These are phyloP conservation scores for Maudiozyma serrabonitensis DNA, from an alignment of 805 yeast genomes.

Conservation along the genomic window DNA sequence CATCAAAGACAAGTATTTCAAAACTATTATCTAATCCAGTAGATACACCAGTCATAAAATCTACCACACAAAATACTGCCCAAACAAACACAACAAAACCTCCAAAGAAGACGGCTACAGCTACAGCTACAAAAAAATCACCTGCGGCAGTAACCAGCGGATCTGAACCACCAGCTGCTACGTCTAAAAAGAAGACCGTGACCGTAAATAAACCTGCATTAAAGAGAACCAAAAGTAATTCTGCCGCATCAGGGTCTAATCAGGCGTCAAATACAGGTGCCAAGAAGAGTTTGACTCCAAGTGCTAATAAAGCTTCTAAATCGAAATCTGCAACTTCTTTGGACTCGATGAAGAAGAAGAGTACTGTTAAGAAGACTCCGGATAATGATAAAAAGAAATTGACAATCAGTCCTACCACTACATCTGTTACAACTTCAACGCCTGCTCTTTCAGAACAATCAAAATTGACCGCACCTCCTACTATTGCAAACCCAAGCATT, in stretches of 20 bases:
- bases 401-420: too few relatives aligned
- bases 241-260: background rate
- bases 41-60: too few relatives aligned
- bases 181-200: background rate
- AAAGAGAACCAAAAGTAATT: slow-evolving; percentile 4
- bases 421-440: background rate
- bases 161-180: background rate
- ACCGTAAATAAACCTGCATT: slow-evolving; percentile 1
- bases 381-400: background rate
- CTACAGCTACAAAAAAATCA: background rate
- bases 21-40: too few relatives aligned
- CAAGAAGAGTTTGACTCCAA: background rate
- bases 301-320: slow-evolving; percentile 4
- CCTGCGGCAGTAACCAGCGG: background rate
- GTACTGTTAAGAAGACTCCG: background rate
- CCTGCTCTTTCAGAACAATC: slow-evolving; percentile 11
- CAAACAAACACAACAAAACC: too few relatives aligned
- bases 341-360: slow-evolving; percentile 2
- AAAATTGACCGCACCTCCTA: slow-evolving; percentile 16
- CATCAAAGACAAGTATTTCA: too few relatives aligned
- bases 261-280: background rate
- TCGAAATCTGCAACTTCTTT: slow-evolving; percentile 3
- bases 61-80: too few relatives aligned
- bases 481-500: slow-evolving; percentile 17
- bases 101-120: background rate